Percentiles rank a stretch among this genome's conserved stretches.
phyloP scores from a whole-genome alignment of 75 land plant species.

The Cupressus sempervirens region DNA sequence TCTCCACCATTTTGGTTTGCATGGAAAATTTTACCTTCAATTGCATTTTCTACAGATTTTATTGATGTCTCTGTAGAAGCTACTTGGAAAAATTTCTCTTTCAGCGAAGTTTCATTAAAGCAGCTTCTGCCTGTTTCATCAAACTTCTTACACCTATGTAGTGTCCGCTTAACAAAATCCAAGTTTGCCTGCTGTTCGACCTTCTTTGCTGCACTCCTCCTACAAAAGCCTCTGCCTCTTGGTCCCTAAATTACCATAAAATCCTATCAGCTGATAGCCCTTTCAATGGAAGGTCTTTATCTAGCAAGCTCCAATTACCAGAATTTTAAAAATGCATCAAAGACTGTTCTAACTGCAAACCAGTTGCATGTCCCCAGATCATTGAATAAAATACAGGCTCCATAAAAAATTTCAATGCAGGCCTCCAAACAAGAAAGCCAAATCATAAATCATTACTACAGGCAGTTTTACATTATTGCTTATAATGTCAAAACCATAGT shows the following conservation, averaged over 20 bases:
- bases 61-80: conserved; percentile 7
- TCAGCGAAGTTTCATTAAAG: conserved; percentile 51
- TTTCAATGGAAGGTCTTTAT: neutral
- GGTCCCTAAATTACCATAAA: conserved; percentile 23
- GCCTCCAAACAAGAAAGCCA: neutral
- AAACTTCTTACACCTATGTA: conserved; percentile 54
- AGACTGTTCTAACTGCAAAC: neutral
- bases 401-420: neutral
- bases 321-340: neutral
- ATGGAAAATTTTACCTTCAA: neutral
- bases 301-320: neutral
- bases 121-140: conserved; percentile 68
- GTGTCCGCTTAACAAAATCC: conserved; percentile 59
- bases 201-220: conserved; percentile 56
- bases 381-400: neutral
- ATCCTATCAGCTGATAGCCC: neutral
- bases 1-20: neutral
- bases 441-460: neutral
- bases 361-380: neutral
- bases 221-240: conserved; percentile 35
- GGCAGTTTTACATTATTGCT: neutral
- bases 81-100: conserved; percentile 41
- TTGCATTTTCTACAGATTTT: neutral
- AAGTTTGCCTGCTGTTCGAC: conserved; percentile 56
- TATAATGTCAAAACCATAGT: neutral